Conservation (phyloP, 1,139 yeast species). For the Scheffersomyces titani region DNA sequence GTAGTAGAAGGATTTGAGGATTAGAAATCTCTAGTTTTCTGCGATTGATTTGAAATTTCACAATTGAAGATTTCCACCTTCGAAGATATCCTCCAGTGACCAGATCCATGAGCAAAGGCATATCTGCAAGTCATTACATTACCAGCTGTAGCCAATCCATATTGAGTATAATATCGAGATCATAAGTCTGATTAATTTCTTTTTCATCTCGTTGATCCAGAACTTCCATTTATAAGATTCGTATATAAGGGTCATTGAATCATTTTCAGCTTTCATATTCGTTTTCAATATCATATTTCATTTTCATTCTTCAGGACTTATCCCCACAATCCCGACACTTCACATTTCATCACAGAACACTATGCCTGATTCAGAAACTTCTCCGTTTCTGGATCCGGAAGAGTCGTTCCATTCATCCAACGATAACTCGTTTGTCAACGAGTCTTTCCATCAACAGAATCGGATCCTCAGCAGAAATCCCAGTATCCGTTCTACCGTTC, state of each 20-base stretch:
- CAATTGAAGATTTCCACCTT: neutral
- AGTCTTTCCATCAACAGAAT: constrained; percentile 4
- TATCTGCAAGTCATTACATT: neutral
- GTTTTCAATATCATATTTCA: neutral
- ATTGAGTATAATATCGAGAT: neutral
- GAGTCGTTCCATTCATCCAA: constrained; percentile 7
- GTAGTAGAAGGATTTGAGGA: neutral
- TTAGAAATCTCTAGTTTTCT: neutral
- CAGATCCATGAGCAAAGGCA: neutral
- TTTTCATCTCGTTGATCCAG: neutral
- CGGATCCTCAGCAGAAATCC: constrained; percentile 2
- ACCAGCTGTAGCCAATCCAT: neutral
- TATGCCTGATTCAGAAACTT: constrained; percentile 7
- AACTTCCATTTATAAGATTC: neutral
- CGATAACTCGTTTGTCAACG: constrained; percentile 5
- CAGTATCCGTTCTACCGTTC: constrained; percentile 3
- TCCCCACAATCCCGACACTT: too few species aligned
- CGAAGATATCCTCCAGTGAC: neutral
- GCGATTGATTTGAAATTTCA: neutral
- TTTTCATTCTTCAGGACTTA: neutral
- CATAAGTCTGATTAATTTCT: neutral
- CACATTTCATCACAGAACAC: constrained; percentile 1
- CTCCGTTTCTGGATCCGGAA: constrained; percentile 15
- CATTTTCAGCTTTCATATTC: too few species aligned
- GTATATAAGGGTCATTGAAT: neutral